Percentiles rank a stretch among this genome's conserved stretches.
phyloP scores from a whole-genome alignment of 768 basidiomycete species.

The Xerocomus spinulosus region DNA sequence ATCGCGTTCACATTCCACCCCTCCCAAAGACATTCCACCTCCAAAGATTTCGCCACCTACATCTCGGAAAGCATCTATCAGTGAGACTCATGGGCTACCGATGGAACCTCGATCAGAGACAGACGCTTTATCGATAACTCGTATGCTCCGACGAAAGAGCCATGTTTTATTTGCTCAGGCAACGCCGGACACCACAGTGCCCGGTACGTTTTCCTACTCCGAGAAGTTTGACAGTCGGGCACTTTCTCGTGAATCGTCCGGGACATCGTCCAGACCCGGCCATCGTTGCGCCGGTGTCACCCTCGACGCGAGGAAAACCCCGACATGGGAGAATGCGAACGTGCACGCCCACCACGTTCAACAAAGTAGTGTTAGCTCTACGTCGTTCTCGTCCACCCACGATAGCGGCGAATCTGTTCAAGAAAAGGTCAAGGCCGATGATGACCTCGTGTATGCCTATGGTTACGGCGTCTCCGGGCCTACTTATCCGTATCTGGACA shows the following conservation, averaged over 20 bases:
- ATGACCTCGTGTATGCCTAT: slow-evolving; percentile 18
- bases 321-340: slow-evolving; percentile 11
- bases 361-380: slow-evolving; percentile 2
- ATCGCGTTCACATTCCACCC: slow-evolving; percentile 17
- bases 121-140: slow-evolving; percentile 5
- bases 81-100: slow-evolving; percentile 5
- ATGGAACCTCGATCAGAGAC: too few species aligned
- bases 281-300: slow-evolving; percentile 17
- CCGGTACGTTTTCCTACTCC: slow-evolving; percentile 1
- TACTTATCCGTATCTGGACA: slow-evolving; percentile 30
- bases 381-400: slow-evolving; percentile 1
- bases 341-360: slow-evolving; percentile 1
- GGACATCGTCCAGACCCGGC: slow-evolving; percentile 12
- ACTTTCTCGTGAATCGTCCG: slow-evolving; percentile 11
- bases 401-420: slow-evolving; percentile 13
- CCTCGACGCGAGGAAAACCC: slow-evolving; percentile 6
- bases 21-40: slow-evolving; percentile 10
- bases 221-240: slow-evolving; percentile 7
- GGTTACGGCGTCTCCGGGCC: slow-evolving; percentile 26
- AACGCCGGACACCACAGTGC: slow-evolving; percentile 1
- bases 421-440: slow-evolving; percentile 2
- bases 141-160: slow-evolving; percentile 23
- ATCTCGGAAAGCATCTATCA: slow-evolving; percentile 12
- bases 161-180: slow-evolving; percentile 10
- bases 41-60: slow-evolving; percentile 15